Evolutionary conservation across 1,139 yeast species (phyloP).

Genomic region (Barnettozyma hawaiiensis): DNA sequence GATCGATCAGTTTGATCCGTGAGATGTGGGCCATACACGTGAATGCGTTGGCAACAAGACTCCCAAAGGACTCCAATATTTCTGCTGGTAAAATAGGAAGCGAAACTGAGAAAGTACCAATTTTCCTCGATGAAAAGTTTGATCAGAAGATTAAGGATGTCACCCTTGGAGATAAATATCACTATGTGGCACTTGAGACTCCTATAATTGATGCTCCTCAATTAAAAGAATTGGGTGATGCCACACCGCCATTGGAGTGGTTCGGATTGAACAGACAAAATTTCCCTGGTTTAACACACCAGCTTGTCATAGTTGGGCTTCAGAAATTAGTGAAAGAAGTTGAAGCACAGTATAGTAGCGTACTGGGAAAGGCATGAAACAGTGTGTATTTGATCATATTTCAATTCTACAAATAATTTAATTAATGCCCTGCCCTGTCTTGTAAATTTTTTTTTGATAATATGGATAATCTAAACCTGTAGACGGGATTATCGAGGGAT

Average conservation of each 20-base stretch:
- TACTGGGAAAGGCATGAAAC: conserved; percentile 26
- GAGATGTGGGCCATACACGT: conserved; percentile 88
- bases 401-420: too few species aligned
- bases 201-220: conserved; percentile 89
- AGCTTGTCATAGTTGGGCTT: conserved; percentile 63
- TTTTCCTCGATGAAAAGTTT: conserved; percentile 34
- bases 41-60: conserved; percentile 45
- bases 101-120: conserved; percentile 25
- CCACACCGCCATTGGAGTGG: conserved; percentile 98
- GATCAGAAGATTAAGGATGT: conserved; percentile 60
- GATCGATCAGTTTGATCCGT: conserved; percentile 83
- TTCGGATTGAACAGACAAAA: conserved; percentile 84
- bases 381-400: background rate
- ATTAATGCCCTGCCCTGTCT: too few species aligned
- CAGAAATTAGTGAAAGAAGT: conserved; percentile 68
- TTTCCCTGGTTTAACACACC: conserved; percentile 84
- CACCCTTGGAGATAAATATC: conserved; percentile 52
- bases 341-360: conserved; percentile 37
- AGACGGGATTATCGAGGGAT: too few species aligned
- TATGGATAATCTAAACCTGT: too few species aligned
- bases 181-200: conserved; percentile 60
- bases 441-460: too few species aligned
- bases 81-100: conserved; percentile 16
- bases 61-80: conserved; percentile 30
- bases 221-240: conserved; percentile 85